These are phyloP conservation scores for Erysimum pusillum DNA, from an alignment of 441 rosid genomes.

Conservation along the genomic window DNA sequence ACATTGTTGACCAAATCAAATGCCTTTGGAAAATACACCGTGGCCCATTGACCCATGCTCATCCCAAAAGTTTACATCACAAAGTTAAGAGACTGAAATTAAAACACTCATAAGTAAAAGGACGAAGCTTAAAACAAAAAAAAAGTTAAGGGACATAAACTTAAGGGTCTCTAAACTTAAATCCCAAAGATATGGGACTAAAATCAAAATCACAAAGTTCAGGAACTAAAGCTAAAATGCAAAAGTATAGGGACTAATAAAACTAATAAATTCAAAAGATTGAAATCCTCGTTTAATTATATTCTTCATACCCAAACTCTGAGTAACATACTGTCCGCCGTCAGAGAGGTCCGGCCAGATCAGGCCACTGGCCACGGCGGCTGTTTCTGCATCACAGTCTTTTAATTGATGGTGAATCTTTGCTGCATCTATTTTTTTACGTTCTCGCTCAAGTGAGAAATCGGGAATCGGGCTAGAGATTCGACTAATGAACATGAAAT, in stretches of 20 bases:
- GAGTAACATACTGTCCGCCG: no score
- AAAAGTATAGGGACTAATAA: not conserved
- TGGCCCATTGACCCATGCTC: not conserved
- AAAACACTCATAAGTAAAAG: not conserved
- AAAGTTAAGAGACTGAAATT: not conserved
- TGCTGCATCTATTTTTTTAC: no score
- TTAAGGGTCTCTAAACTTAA: not conserved
- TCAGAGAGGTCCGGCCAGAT: not conserved
- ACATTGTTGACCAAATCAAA: not conserved
- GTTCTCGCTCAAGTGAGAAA: no score
- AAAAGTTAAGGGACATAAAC: no score
- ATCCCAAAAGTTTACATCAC: constrained; percentile 2
- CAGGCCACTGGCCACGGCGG: not conserved
- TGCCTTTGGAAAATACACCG: not conserved
- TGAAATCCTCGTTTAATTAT: no score
- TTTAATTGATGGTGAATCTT: no score
- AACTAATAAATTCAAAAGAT: not conserved
- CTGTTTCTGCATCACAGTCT: not conserved
- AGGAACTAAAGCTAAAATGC: not conserved
- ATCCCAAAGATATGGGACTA: not conserved
- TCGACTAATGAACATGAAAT: no score
- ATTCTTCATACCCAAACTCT: no score
- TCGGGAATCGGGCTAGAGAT: no score
- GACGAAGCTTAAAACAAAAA: not conserved
- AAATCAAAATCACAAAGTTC: not conserved